Conservation (phyloP, 176 grass and related monocot species). For the Rhynchospora pubera region DNA sequence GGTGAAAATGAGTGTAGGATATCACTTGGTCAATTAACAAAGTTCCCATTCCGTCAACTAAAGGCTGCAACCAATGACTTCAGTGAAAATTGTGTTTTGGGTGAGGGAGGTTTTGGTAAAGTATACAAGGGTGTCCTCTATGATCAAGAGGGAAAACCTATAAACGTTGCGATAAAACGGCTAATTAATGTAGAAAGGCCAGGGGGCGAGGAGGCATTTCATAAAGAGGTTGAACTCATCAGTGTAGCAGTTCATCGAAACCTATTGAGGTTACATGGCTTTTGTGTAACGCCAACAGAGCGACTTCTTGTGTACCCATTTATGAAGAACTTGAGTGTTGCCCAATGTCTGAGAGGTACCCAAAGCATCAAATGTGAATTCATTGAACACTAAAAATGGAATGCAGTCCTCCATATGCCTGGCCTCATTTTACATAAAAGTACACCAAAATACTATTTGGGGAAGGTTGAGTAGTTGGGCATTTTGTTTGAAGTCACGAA, state of each 20-base stretch:
- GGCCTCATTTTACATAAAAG: not conserved
- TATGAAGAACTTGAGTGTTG: conserved; percentile 48
- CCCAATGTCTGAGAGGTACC: conserved; percentile 36
- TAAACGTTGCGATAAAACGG: conserved; percentile 31
- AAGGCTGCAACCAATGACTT: conserved; percentile 28
- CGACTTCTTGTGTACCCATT: conserved; percentile 50
- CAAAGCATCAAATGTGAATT: not conserved
- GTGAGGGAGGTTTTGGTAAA: conserved; percentile 23
- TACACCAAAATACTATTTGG: not conserved
- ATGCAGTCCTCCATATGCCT: not conserved
- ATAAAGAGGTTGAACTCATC: conserved; percentile 32
- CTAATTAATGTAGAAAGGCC: conserved; percentile 11
- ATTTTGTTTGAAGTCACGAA: not conserved
- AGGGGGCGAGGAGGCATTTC: conserved; percentile 19
- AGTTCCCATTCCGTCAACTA: conserved; percentile 29
- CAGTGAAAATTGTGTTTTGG: conserved; percentile 18
- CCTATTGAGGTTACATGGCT: conserved; percentile 31
- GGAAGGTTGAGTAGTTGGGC: not conserved
- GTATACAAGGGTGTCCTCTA: conserved; percentile 27
- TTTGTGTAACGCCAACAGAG: conserved; percentile 36
- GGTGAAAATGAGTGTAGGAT: conserved; percentile 23
- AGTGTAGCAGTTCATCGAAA: conserved; percentile 37
- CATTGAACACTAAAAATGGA: not conserved
- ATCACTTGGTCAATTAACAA: conserved; percentile 28
- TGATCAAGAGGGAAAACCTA: not conserved